A percentile compares a stretch with the other conserved stretches of the same genome.
phyloP scores from a whole-genome alignment of 495 filamentous ascomycete species.

The Hypomontagnella submonticulosa region DNA sequence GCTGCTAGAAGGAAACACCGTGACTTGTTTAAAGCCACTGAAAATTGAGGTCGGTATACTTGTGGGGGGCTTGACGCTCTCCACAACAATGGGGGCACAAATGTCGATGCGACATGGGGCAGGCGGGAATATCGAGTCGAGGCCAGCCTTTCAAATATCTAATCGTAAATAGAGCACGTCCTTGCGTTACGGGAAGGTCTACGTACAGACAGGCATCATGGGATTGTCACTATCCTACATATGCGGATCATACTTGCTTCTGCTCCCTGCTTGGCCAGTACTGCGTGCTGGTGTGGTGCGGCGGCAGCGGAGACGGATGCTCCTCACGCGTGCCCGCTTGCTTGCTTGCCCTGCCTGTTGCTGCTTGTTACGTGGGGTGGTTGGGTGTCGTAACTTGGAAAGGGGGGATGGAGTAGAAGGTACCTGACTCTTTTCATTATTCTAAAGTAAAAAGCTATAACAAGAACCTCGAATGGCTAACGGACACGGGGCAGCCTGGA shows the following conservation, averaged over 20 bases:
- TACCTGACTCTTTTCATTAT: slow-evolving; percentile 27
- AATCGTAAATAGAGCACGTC: slow-evolving; percentile 33
- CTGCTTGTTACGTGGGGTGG: slow-evolving; percentile 39
- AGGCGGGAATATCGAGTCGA: slow-evolving; percentile 41
- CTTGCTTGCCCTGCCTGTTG: slow-evolving; percentile 31
- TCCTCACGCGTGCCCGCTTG: slow-evolving; percentile 36
- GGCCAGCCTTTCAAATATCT: slow-evolving; percentile 30
- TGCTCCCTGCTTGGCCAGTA: slow-evolving; percentile 47
- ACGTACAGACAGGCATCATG: slow-evolving; percentile 33
- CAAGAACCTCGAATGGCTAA: slow-evolving; percentile 28
- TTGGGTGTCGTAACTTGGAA: slow-evolving; percentile 31
- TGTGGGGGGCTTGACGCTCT: slow-evolving; percentile 38
- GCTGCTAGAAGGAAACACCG: slow-evolving; percentile 10
- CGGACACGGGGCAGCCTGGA: slow-evolving; percentile 28
- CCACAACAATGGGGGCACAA: slow-evolving; percentile 38
- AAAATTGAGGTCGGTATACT: slow-evolving; percentile 22
- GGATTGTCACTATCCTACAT: slow-evolving; percentile 47
- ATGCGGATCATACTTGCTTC: slow-evolving; percentile 54
- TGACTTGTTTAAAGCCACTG: slow-evolving; percentile 8
- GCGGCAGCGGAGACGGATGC: slow-evolving; percentile 37
- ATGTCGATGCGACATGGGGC: slow-evolving; percentile 36
- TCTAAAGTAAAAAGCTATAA: slow-evolving; percentile 20
- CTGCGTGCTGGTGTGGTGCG: slow-evolving; percentile 35
- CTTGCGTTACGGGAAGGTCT: slow-evolving; percentile 26
- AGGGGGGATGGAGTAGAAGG: slow-evolving; percentile 19